Conservation (phyloP, 2,329 filamentous ascomycete species). For the Curvularia verruculosa region DNA sequence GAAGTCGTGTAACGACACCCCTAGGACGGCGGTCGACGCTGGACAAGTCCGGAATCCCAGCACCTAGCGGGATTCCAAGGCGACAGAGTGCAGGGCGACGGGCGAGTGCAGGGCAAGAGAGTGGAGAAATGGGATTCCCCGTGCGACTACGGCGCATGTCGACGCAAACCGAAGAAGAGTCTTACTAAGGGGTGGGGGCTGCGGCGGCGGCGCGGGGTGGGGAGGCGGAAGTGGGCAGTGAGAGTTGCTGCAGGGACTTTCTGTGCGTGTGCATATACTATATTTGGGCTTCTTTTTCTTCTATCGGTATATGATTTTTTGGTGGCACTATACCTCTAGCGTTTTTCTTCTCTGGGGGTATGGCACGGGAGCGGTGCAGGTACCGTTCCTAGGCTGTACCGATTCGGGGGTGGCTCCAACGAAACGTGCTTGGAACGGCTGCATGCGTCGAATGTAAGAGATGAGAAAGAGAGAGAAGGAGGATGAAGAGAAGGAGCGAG, state of each 20-base stretch:
- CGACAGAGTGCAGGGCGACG: slow-evolving; percentile 57
- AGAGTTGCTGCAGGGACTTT: slow-evolving; percentile 24
- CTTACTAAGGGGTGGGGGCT: slow-evolving; percentile 52
- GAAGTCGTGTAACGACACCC: slow-evolving; percentile 51
- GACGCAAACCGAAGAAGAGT: slow-evolving; percentile 62
- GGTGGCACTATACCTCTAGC: slow-evolving; percentile 28
- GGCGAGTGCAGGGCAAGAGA: slow-evolving; percentile 49
- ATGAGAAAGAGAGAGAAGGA: not conserved
- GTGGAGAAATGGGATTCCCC: slow-evolving; percentile 55
- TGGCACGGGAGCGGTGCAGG: slow-evolving; percentile 19
- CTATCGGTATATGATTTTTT: slow-evolving; percentile 29
- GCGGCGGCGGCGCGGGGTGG: too few relatives aligned
- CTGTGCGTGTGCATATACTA: slow-evolving; percentile 27
- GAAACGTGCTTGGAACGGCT: not conserved
- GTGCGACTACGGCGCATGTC: slow-evolving; percentile 57
- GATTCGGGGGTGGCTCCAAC: not conserved
- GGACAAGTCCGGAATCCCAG: slow-evolving; percentile 57
- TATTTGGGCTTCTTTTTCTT: slow-evolving; percentile 23
- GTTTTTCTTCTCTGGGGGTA: slow-evolving; percentile 17
- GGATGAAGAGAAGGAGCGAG: not conserved
- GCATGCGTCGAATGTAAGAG: slow-evolving; percentile 14
- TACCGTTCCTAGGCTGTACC: slow-evolving; percentile 12
- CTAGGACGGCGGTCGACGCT: slow-evolving; percentile 53
- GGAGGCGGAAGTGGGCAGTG: slow-evolving; percentile 7
- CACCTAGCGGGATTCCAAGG: slow-evolving; percentile 56